Conservation (phyloP, 139 green algal genomes). For the Bryopsis sp. region DNA sequence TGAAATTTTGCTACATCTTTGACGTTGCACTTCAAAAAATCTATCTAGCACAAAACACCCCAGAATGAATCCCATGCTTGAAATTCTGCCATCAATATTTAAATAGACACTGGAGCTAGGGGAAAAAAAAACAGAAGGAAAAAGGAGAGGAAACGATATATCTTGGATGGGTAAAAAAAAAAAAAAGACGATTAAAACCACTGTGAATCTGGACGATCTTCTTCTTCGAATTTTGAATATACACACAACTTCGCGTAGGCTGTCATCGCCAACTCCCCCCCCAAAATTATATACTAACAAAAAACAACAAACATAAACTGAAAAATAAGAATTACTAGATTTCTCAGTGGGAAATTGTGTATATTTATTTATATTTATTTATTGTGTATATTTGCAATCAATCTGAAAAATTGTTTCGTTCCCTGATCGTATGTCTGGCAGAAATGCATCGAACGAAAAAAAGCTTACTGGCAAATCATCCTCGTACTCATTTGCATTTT, state of each 20-base stretch:
- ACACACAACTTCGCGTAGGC: too few relatives aligned
- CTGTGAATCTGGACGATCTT: too few relatives aligned
- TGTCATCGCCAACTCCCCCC: too few relatives aligned
- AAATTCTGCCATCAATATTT: neutral
- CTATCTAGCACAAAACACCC: neutral
- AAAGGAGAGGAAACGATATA: slow-evolving; percentile 12
- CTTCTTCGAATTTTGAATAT: too few relatives aligned
- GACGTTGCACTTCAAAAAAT: neutral
- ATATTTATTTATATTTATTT: neutral
- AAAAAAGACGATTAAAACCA: too few relatives aligned
- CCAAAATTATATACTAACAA: slow-evolving; percentile 1
- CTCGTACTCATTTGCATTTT: slow-evolving; percentile 72
- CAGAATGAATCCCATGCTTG: neutral
- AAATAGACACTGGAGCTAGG: neutral
- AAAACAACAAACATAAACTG: slow-evolving; percentile 6
- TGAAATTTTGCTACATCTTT: neutral
- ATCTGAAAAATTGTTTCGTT: too few relatives aligned
- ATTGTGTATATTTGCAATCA: too few relatives aligned
- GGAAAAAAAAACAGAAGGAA: neutral
- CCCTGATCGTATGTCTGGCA: neutral
- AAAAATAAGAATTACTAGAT: neutral
- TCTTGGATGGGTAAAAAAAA: too few relatives aligned
- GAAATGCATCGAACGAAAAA: neutral
- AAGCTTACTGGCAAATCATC: slow-evolving; percentile 41
- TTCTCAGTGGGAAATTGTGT: neutral